A percentile compares a stretch with the other conserved stretches of the same genome.
phyloP scores from a whole-genome alignment of 73 alveolate genomes.

The Paramecium bursaria region DNA sequence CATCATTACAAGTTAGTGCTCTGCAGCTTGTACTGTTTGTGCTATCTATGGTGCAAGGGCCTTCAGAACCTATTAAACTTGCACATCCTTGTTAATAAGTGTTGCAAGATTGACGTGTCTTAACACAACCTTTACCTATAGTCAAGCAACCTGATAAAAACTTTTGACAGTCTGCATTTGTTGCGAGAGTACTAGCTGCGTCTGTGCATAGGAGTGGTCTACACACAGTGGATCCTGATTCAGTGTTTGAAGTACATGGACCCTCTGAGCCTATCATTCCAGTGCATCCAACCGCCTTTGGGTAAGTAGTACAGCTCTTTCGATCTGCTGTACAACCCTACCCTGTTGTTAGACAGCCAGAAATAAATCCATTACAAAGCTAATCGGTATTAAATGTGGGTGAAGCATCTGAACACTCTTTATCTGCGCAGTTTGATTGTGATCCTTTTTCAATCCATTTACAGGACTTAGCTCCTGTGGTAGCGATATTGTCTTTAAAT shows the following conservation, averaged over 20 bases:
- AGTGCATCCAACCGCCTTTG: too few relatives aligned
- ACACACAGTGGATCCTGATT: too few relatives aligned
- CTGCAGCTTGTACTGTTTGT: not conserved
- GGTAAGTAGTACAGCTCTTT: too few relatives aligned
- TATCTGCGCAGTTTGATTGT: slow-evolving; percentile 47
- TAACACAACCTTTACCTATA: slow-evolving; percentile 51
- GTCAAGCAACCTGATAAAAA: slow-evolving; percentile 32
- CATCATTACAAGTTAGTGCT: slow-evolving; percentile 8
- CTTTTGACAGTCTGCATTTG: slow-evolving; percentile 8
- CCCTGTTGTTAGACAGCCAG: slow-evolving; percentile 20
- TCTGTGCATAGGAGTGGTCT: slow-evolving; percentile 15
- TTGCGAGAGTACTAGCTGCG: slow-evolving; percentile 12
- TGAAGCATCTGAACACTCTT: slow-evolving; percentile 47
- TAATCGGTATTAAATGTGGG: slow-evolving; percentile 18
- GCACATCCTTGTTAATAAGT: not conserved
- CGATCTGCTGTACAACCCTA: too few relatives aligned
- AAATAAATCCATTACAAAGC: not conserved
- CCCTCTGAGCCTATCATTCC: too few relatives aligned
- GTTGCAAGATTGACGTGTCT: not conserved
- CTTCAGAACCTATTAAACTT: slow-evolving; percentile 46
- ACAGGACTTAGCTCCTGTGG: too few relatives aligned
- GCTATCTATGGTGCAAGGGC: not conserved
- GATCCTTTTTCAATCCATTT: too few relatives aligned
- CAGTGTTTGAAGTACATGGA: too few relatives aligned
- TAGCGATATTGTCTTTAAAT: too few relatives aligned